phyloP scores from a whole-genome alignment of 1,284 basidiomycete genomes.

The Irpex sp. region DNA sequence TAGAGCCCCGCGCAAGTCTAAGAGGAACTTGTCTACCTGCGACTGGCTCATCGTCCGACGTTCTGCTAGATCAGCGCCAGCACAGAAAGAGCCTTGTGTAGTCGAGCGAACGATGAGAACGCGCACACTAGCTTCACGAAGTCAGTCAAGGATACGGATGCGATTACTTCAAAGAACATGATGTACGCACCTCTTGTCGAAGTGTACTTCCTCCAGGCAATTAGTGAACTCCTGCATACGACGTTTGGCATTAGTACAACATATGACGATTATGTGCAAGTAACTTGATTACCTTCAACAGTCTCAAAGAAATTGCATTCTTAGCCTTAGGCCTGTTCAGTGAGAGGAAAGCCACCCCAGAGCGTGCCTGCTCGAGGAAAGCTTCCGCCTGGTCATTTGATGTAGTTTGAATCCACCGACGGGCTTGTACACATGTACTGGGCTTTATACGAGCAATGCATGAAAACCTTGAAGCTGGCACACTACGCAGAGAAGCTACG shows the following conservation, averaged over 20 bases:
- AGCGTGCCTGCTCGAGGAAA: constrained; percentile 45
- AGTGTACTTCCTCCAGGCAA: constrained; percentile 62
- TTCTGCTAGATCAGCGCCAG: constrained; percentile 89
- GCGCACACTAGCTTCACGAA: constrained; percentile 46
- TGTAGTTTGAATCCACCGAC: constrained; percentile 5
- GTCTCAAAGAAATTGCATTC: constrained; percentile 81
- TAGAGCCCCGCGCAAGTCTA: constrained; percentile 69
- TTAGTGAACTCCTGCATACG: constrained; percentile 61
- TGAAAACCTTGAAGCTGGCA: not conserved
- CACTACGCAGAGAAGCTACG: not conserved
- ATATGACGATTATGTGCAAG: not conserved
- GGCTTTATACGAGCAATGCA: not conserved
- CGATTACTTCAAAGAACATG: not conserved
- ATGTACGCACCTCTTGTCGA: constrained; percentile 55
- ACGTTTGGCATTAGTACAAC: not conserved
- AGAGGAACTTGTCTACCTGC: constrained; percentile 78
- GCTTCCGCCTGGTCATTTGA: constrained; percentile 34
- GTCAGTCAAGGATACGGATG: not conserved
- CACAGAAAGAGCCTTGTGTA: constrained; percentile 77
- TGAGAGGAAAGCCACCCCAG: constrained; percentile 59
- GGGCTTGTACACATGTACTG: not conserved
- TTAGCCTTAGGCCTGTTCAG: constrained; percentile 81
- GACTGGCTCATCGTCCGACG: constrained; percentile 72
- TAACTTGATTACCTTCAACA: constrained; percentile 53
- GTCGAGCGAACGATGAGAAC: constrained; percentile 78